phyloP scores from a whole-genome alignment of 1,139 yeast species.

The Williopsis jadinii region DNA sequence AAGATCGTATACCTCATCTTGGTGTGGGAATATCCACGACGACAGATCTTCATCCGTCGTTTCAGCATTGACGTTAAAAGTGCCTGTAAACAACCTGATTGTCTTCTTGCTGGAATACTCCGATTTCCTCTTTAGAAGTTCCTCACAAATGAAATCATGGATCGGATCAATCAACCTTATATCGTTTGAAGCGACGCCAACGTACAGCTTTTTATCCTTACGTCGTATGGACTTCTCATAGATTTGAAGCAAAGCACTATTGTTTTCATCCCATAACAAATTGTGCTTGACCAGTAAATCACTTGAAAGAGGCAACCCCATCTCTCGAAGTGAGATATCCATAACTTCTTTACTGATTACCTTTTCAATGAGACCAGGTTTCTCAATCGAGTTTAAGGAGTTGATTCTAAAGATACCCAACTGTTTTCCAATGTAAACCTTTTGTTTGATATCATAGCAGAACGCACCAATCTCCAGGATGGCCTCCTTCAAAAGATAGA shows the following conservation, averaged over 20 bases:
- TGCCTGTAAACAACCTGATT: conserved; percentile 52
- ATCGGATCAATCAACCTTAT: conserved; percentile 59
- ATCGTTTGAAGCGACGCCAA: conserved; percentile 23
- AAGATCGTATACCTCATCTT: conserved; percentile 46
- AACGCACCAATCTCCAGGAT: conserved; percentile 59
- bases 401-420: conserved; percentile 61
- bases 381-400: conserved; percentile 59
- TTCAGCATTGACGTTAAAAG: conserved; percentile 67
- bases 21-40: conserved; percentile 51
- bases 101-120: conserved; percentile 47
- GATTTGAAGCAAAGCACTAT: conserved; percentile 38
- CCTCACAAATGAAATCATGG: conserved; percentile 57
- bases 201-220: conserved; percentile 24
- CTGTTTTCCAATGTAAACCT: conserved; percentile 55
- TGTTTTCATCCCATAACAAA: conserved; percentile 56
- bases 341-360: conserved; percentile 57
- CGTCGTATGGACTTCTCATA: conserved; percentile 27
- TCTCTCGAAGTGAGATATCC: conserved; percentile 49
- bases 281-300: conserved; percentile 48
- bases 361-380: conserved; percentile 53
- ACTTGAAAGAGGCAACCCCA: conserved; percentile 32
- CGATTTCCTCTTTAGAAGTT: conserved; percentile 39
- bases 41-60: conserved; percentile 44
- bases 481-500: conserved; percentile 35
- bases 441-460: conserved; percentile 44